A percentile compares a stretch with the other conserved stretches of the same genome.
These are phyloP conservation scores for Medicago truncatula DNA, from an alignment of 306 rosid genomes.

Conservation along the genomic window MtrunA17r5.0-ANR NC_053049.1:39963001-39963500, in stretches of 20 bases:
- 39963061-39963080: constrained; percentile 84
- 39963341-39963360: constrained; percentile 18
- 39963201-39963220: constrained; percentile 61
- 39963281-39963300: constrained; percentile 80
- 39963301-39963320: constrained; percentile 74
- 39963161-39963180: constrained; percentile 54
- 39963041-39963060: constrained; percentile 46
- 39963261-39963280: constrained; percentile 76
- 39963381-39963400: background rate
- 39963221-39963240: constrained; percentile 82
- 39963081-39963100: constrained; percentile 74
- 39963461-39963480: too few species aligned
- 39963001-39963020: constrained; percentile 78
- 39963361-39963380: background rate
- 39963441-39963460: too few species aligned
- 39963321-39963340: constrained; percentile 34
- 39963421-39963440: too few species aligned
- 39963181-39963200: constrained; percentile 47
- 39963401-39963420: background rate
- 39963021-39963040: constrained; percentile 39
- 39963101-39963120: constrained; percentile 62
- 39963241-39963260: constrained; percentile 78
- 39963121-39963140: constrained; percentile 66
- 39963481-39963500: too few species aligned
- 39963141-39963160: constrained; percentile 67